A percentile compares a stretch with the other conserved stretches of the same genome.
Evolutionary conservation across 441 rosid genomes (phyloP).

Genomic region (Metrosideros polymorpha): DNA sequence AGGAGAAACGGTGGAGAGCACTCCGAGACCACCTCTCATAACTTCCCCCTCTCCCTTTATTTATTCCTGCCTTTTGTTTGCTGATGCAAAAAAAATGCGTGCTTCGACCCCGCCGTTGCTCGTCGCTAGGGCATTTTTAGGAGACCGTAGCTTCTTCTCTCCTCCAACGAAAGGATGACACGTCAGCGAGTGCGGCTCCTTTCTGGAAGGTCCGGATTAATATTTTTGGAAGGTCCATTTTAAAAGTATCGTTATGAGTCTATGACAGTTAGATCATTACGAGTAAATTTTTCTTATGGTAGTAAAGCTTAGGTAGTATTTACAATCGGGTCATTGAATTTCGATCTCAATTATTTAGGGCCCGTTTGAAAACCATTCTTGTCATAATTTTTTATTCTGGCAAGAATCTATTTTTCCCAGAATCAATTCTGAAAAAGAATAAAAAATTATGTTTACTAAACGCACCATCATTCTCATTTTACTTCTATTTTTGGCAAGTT

Average conservation of each 20-base stretch:
- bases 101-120: neutral
- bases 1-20: slow-evolving; percentile 28
- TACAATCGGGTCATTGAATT: neutral
- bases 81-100: neutral
- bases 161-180: neutral
- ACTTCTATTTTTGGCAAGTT: no score
- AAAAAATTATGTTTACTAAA: no score
- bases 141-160: accelerated
- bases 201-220: neutral
- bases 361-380: no score
- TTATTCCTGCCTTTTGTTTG: neutral
- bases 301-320: neutral
- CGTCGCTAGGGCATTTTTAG: neutral
- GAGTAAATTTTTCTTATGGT: neutral
- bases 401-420: no score
- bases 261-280: neutral
- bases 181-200: neutral
- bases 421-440: no score
- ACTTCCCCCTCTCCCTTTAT: neutral
- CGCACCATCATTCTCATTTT: no score
- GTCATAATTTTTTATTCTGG: no score
- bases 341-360: neutral
- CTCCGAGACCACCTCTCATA: slow-evolving; percentile 22
- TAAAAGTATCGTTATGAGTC: neutral
- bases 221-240: neutral